A percentile compares a stretch with the other conserved stretches of the same genome.
phyloP scores from a whole-genome alignment of 495 filamentous ascomycete species.

The Penicillium dipodomyicola region DNA sequence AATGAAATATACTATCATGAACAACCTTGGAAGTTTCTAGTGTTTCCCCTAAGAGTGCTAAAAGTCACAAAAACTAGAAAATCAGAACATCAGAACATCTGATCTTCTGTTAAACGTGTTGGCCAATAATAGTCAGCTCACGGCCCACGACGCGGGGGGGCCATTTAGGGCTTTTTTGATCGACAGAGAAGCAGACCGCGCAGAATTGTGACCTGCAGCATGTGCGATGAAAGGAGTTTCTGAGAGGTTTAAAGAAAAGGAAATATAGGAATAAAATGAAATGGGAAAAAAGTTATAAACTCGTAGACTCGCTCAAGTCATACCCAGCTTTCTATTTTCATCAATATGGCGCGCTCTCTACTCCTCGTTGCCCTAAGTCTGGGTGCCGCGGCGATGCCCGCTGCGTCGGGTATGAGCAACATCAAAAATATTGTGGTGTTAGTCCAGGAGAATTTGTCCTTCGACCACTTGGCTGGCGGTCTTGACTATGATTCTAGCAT shows the following conservation, averaged over 20 bases:
- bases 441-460: slow-evolving; percentile 46
- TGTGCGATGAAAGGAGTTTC: slow-evolving; percentile 1
- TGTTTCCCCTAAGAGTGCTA: neutral
- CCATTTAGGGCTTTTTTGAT: slow-evolving; percentile 1
- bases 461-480: slow-evolving; percentile 45
- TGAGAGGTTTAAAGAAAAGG: neutral
- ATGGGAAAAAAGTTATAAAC: slow-evolving; percentile 1
- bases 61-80: neutral
- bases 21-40: too few species aligned
- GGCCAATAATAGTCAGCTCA: slow-evolving; percentile 6
- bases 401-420: slow-evolving; percentile 26
- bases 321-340: neutral
- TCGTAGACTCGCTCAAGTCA: neutral
- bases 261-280: neutral
- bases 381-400: slow-evolving; percentile 12
- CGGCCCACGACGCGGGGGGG: slow-evolving; percentile 11
- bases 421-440: slow-evolving; percentile 49
- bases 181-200: neutral
- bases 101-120: neutral
- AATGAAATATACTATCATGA: too few species aligned
- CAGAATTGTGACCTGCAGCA: slow-evolving; percentile 1
- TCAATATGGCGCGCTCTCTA: slow-evolving; percentile 7
- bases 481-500: slow-evolving; percentile 36
- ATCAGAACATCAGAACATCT: neutral
- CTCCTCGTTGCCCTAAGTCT: slow-evolving; percentile 12